Conservation (phyloP, 257 asterid species). For the Schizonepeta tenuifolia region DNA sequence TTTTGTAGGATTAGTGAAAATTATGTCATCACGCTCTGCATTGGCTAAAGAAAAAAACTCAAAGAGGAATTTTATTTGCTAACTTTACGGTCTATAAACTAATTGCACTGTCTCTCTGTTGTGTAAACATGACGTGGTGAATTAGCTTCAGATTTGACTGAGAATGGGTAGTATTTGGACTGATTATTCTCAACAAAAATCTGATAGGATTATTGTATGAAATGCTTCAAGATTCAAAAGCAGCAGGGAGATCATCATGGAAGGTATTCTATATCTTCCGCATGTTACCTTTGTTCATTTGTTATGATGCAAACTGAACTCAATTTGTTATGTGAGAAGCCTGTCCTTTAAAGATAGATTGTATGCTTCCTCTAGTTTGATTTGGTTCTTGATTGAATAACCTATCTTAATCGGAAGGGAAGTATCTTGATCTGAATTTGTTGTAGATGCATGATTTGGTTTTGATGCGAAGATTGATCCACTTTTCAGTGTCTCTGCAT, state of each 20-base stretch:
- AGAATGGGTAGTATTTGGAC: constrained; percentile 12
- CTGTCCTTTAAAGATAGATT: neutral
- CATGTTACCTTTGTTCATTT: neutral
- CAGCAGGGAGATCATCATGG: constrained; percentile 83
- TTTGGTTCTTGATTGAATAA: neutral
- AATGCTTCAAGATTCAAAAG: constrained; percentile 79
- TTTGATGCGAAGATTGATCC: neutral
- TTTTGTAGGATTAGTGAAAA: constrained; percentile 1
- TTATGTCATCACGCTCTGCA: constrained; percentile 2
- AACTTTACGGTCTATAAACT: neutral
- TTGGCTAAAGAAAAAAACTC: constrained; percentile 15
- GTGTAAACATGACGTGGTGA: neutral
- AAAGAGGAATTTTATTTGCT: constrained; percentile 3
- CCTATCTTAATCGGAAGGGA: neutral
- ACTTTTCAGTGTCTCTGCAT: neutral
- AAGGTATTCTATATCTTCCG: constrained; percentile 59
- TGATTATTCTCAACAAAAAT: constrained; percentile 33
- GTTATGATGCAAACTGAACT: constrained; percentile 6
- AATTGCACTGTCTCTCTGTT: neutral
- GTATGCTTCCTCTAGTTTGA: neutral
- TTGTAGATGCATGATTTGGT: neutral
- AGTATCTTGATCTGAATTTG: neutral
- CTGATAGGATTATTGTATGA: constrained; percentile 74
- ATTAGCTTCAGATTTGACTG: constrained; percentile 16
- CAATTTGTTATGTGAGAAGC: neutral